Conservation (phyloP, 1,139 yeast species). For the Pichia sp. region DNA sequence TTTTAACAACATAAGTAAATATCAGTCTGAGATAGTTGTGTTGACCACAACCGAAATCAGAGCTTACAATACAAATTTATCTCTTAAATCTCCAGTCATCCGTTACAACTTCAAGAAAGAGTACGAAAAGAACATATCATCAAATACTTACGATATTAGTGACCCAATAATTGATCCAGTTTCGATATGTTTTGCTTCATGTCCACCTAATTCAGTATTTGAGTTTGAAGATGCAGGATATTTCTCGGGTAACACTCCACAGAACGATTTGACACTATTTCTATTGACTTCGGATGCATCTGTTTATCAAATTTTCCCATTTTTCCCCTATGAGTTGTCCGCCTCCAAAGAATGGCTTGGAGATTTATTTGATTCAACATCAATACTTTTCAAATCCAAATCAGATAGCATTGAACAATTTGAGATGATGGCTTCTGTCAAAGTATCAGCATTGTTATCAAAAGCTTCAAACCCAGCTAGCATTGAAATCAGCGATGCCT, state of each 20-base stretch:
- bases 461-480: conserved; percentile 13
- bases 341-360: conserved; percentile 35
- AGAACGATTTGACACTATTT: conserved; percentile 40
- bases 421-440: conserved; percentile 21
- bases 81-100: conserved; percentile 20
- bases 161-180: conserved; percentile 33
- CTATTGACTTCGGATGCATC: conserved; percentile 51
- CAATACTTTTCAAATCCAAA: conserved; percentile 26
- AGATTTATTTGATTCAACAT: conserved; percentile 40
- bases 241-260: conserved; percentile 3
- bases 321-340: conserved; percentile 42
- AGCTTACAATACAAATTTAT: conserved; percentile 22
- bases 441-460: conserved; percentile 23
- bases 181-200: conserved; percentile 47
- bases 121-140: conserved; percentile 2
- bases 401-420: conserved; percentile 14
- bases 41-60: conserved; percentile 22
- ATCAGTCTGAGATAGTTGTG: conserved; percentile 28
- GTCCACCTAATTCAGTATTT: conserved; percentile 2
- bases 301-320: conserved; percentile 52
- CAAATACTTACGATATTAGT: conserved; percentile 10
- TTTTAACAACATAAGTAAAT: conserved; percentile 28
- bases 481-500: conserved; percentile 6
- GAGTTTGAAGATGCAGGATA: not conserved
- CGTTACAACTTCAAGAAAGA: conserved; percentile 19